Percentiles rank a stretch among this genome's conserved stretches.
Evolutionary conservation across 768 basidiomycete genomes (phyloP).

Genomic region (Flagelloscypha sp.): DNA sequence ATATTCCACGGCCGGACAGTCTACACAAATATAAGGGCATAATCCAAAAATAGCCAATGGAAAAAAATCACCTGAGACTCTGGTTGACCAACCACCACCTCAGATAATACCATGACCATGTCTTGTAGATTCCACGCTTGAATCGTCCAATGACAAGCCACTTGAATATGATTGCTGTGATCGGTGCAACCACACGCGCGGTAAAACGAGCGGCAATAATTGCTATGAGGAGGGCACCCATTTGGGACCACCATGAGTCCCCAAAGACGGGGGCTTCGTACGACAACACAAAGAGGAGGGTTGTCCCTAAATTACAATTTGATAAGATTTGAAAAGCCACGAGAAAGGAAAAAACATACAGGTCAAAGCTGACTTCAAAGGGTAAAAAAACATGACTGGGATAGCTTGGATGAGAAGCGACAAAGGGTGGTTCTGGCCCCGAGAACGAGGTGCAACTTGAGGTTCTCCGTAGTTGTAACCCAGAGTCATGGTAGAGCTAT

Average conservation of each 20-base stretch:
- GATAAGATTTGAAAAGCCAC: background rate
- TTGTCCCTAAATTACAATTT: constrained; percentile 23
- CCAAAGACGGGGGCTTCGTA: constrained; percentile 21
- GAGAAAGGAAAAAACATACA: constrained; percentile 18
- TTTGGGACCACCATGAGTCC: constrained; percentile 25
- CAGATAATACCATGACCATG: constrained; percentile 34
- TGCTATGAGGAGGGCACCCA: constrained; percentile 25
- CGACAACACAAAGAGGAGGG: constrained; percentile 31
- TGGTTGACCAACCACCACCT: constrained; percentile 40
- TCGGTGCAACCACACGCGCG: constrained; percentile 27
- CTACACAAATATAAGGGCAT: constrained; percentile 9
- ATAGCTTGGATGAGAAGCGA: constrained; percentile 32
- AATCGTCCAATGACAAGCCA: constrained; percentile 39
- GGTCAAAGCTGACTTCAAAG: constrained; percentile 33
- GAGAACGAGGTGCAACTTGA: constrained; percentile 15
- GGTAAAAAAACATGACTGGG: constrained; percentile 36
- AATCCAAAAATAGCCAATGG: background rate
- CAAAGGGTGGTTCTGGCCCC: constrained; percentile 29
- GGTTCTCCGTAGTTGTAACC: no score
- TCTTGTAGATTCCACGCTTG: constrained; percentile 27
- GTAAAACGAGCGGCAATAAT: constrained; percentile 27
- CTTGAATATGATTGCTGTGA: constrained; percentile 34
- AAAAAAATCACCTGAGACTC: constrained; percentile 19
- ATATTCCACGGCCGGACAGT: constrained; percentile 34
- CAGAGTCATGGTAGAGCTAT: no score